Evolutionary conservation across 371 early-diverging fungal species (phyloP), one percentile per base, ranked within the genome.

Genomic region (Mortierella sp.): DNA sequence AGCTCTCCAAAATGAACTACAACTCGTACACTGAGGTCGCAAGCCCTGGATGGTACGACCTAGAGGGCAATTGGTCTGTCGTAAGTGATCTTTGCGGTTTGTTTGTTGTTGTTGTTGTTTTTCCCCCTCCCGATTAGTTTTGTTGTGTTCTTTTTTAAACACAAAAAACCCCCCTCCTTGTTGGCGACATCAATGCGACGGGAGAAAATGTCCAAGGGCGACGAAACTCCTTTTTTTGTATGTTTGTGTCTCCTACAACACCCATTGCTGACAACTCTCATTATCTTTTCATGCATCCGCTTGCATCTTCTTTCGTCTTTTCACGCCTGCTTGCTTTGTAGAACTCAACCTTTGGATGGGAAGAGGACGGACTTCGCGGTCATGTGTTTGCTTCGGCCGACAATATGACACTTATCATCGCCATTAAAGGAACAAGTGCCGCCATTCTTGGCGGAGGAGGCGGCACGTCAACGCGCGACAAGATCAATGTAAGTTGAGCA

Each of bases 341-440:
- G 94, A 94, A 93, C 73, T 88, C 89, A 31, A 90, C 94, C 3
- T 98, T 97, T 91, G 98, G 98, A 0, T 98, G 97, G 98, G 92
- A 92, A 47, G 87, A 89, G 5, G 94, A 96, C 84, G 97, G 97
- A 42, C 87, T 99, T 24, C 93, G 98, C 48, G 98, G 98, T 19
- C 96, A 99, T 85, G 94, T 98, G 11, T 98, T 96, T 90, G 90
- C 90, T 3, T 93, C 95, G 83, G 87, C 88, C 10, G 88, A 91
- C 60, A 90, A 95, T 73, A 92, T 92, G 19, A 89, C 95, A 0
- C 82, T 98, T 34, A 93, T 98, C 19, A 89, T 99, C 68, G 93
- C 96, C 72, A 90, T 98, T 78, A 99, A 99, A 88, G 99, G 99
- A 70, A 98, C 99, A n/a, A 93, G 94, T 54, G 94, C 94, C 55